Percentiles rank a stretch among this genome's conserved stretches.
Conservation (phyloP, 2,329 filamentous ascomycete genomes). For the Chaetomiaceae sp. region DNA sequence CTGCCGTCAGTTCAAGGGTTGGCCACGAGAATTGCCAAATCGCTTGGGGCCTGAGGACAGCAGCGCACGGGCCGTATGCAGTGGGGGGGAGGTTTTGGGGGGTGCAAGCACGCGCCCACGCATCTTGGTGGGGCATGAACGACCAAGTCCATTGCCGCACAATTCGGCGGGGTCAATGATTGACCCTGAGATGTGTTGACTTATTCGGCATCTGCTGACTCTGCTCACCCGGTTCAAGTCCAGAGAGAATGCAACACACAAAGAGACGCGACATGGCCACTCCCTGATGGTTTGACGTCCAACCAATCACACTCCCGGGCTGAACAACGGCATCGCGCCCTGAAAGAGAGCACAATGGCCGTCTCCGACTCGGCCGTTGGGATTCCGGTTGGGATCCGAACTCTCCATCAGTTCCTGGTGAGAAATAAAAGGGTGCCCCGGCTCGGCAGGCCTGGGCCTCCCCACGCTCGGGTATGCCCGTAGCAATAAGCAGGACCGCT, state of each 20-base stretch:
- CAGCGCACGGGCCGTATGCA: conserved; percentile 4
- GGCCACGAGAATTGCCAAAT: conserved; percentile 23
- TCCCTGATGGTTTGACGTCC: too few species aligned
- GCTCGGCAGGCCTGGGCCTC: not conserved
- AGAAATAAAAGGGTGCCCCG: not conserved
- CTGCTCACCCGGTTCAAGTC: too few species aligned
- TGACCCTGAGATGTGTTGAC: too few species aligned
- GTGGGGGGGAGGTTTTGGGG: too few species aligned
- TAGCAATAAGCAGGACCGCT: not conserved
- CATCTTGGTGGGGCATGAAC: not conserved
- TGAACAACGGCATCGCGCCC: too few species aligned
- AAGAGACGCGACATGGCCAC: too few species aligned
- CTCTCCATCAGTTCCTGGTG: not conserved
- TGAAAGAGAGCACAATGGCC: too few species aligned
- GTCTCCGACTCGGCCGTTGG: not conserved
- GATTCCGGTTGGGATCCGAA: not conserved
- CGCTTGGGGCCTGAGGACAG: conserved; percentile 16
- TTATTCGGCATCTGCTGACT: too few species aligned
- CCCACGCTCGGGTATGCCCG: conserved; percentile 17
- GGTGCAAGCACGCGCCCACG: too few species aligned
- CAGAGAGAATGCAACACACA: too few species aligned
- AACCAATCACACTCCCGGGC: too few species aligned
- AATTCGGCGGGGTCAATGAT: not conserved
- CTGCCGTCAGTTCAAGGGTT: conserved; percentile 15
- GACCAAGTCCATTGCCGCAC: too few species aligned